These are phyloP conservation scores for Dictyostelium brefeldianum DNA, from an alignment of 78 protist species.

Conservation along the genomic window DNA sequence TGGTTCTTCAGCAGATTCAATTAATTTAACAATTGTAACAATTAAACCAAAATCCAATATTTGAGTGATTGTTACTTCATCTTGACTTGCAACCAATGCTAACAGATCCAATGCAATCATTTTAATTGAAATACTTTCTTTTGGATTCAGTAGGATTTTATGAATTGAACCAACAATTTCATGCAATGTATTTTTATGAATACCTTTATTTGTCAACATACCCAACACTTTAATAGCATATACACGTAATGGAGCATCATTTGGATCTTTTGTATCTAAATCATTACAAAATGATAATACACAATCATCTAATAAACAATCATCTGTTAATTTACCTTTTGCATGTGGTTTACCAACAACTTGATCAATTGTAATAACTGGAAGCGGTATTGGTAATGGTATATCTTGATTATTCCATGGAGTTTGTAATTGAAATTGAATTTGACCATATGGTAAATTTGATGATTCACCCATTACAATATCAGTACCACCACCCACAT, in stretches of 20 bases:
- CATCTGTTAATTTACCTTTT: constrained; percentile 32
- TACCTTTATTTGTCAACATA: constrained; percentile 41
- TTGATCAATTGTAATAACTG: not conserved
- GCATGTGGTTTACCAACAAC: constrained; percentile 77
- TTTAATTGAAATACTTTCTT: constrained; percentile 33
- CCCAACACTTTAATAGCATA: constrained; percentile 53
- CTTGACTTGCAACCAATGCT: constrained; percentile 47
- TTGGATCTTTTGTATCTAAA: constrained; percentile 68
- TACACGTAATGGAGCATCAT: constrained; percentile 46
- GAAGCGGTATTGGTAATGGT: constrained; percentile 39
- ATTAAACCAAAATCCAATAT: constrained; percentile 25
- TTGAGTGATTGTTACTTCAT: constrained; percentile 59
- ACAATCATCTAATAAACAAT: constrained; percentile 76
- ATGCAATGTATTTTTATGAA: constrained; percentile 53
- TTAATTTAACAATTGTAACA: constrained; percentile 9
- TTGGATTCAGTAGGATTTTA: constrained; percentile 29
- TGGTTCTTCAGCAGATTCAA: constrained; percentile 39
- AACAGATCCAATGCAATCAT: constrained; percentile 65
- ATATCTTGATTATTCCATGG: constrained; percentile 42
- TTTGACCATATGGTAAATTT: not conserved
- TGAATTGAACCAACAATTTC: constrained; percentile 56
- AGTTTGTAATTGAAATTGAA: constrained; percentile 8
- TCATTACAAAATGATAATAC: constrained; percentile 67
- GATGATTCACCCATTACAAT: not conserved
- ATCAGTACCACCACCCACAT: not conserved